Base-by-base conservation (phyloP, 129 eudicot species). In the Tagetes erecta region DNA sequence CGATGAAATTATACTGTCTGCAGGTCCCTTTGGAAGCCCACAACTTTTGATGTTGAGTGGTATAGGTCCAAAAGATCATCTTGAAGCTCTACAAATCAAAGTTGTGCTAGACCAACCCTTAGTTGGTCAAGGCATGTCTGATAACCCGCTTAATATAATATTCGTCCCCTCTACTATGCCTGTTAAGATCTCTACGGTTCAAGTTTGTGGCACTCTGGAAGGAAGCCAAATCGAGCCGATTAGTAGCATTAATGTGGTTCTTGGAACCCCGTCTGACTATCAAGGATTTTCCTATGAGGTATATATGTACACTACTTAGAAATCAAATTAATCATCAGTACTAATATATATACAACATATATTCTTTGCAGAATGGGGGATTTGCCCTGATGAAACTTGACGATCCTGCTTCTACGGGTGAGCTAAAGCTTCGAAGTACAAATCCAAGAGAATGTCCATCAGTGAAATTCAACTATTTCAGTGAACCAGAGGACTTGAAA, bases 11-110 rank as follows among this genome's bases (percentile, higher is more conserved):
- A 86, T 86, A 37, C 66, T 86, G n/a, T 81, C 91, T 7, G 65
- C 80, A 27, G 91, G 95, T 12, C 89, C 95, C 5, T 78, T 89
- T 31, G 95, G 91, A 49, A 89, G 91, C 81, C 95, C 95, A 55
- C 95, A 89, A 14, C 51, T 89, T 68, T 76, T 89, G 57, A 77
- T 89, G 9, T 79, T 20, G 0, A 89, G 95, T 67, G 95, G 95
- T 42, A 84, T 89, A 31, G 91, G 95, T 52, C 95, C 91, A 0
- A 80, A 80, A 67, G 30, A 46, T 3, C 85, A 89, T 9, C 89
- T 89, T 31, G 33, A 86, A 36, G 83, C 81, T 45, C 31, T 81
- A 35, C 82, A 84, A 79, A 84, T 89, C n/a, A 44, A 88, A 1
- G 79, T 84, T 35, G 84, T 89, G 12, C 74, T 79, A 10, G 71